Evolutionary conservation across 352 stramenopile species (phyloP).

Genomic region (Phytophthora syringae): DNA sequence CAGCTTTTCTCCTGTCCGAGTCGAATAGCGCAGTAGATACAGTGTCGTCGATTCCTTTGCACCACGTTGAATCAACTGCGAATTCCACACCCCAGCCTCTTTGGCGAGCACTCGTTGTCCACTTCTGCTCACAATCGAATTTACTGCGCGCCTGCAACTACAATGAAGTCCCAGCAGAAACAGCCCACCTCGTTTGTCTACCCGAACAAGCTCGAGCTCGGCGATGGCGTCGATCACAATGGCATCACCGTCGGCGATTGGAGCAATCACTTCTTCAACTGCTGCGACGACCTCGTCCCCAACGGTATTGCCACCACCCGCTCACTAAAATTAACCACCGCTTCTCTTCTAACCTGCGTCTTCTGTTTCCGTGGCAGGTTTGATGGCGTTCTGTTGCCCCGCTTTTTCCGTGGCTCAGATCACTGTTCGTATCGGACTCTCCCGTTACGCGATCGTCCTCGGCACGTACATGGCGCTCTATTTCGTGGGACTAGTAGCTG

Average conservation of each 20-base stretch:
- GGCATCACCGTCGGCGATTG: slow-evolving; percentile 40
- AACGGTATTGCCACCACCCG: slow-evolving; percentile 23
- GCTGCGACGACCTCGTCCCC: slow-evolving; percentile 37
- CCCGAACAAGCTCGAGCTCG: slow-evolving; percentile 27
- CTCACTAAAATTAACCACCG: not conserved
- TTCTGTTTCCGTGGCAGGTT: not conserved
- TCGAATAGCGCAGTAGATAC: slow-evolving; percentile 1
- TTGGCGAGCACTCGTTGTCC: not conserved
- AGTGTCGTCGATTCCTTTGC: not conserved
- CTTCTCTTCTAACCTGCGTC: not conserved
- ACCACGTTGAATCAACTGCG: not conserved
- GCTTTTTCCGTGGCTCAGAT: not conserved
- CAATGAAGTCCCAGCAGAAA: slow-evolving; percentile 15
- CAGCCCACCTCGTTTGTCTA: slow-evolving; percentile 20
- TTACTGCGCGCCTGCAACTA: slow-evolving; percentile 4
- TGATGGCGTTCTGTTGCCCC: not conserved
- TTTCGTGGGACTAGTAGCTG: slow-evolving; percentile 19
- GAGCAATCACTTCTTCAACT: slow-evolving; percentile 36
- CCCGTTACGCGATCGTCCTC: slow-evolving; percentile 27
- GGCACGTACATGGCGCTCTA: slow-evolving; percentile 25
- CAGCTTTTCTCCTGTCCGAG: not conserved
- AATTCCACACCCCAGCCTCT: not conserved
- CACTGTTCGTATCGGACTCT: not conserved
- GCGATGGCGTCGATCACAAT: slow-evolving; percentile 33
- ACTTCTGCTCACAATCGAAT: slow-evolving; percentile 16